Evolutionary conservation across 176 grass and related monocot genomes (phyloP).

Genomic region (Lolium rigidum): DNA sequence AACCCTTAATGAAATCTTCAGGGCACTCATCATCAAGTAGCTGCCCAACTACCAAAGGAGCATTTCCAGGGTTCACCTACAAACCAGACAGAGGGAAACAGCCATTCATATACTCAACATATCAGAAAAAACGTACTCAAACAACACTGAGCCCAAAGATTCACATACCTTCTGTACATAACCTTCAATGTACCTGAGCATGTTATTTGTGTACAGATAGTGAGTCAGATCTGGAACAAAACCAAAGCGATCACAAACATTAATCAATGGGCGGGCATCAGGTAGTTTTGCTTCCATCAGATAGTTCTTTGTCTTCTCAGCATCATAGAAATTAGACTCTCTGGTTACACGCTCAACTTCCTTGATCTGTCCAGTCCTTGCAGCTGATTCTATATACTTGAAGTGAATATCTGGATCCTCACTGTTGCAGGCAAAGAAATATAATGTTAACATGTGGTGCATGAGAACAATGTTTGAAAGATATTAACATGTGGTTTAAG

Average conservation of each 20-base stretch:
- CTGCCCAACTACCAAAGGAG: conserved; percentile 89
- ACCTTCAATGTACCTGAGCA: conserved; percentile 97
- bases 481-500: conserved; percentile 23
- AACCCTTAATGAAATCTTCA: conserved; percentile 98
- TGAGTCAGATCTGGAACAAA: conserved; percentile 97
- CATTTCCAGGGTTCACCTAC: conserved; percentile 95
- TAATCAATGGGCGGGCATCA: conserved; percentile 90
- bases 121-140: conserved; percentile 6
- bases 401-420: conserved; percentile 97
- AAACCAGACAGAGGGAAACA: conserved; percentile 30
- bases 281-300: conserved; percentile 98
- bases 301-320: conserved; percentile 98
- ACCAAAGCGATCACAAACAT: conserved; percentile 97
- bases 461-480: conserved; percentile 5
- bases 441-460: conserved; percentile 26
- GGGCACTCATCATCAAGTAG: conserved; percentile 95
- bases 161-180: conserved; percentile 94
- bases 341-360: conserved; percentile 99
- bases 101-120: conserved; percentile 19
- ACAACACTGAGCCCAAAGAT: conserved; percentile 16
- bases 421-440: conserved; percentile 59
- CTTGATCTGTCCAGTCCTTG: conserved; percentile 95
- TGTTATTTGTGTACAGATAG: conserved; percentile 92
- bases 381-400: conserved; percentile 96
- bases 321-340: conserved; percentile 97